Evolutionary conservation across 1,284 basidiomycete species (phyloP).

Genomic region (Trametes pubescens): DNA sequence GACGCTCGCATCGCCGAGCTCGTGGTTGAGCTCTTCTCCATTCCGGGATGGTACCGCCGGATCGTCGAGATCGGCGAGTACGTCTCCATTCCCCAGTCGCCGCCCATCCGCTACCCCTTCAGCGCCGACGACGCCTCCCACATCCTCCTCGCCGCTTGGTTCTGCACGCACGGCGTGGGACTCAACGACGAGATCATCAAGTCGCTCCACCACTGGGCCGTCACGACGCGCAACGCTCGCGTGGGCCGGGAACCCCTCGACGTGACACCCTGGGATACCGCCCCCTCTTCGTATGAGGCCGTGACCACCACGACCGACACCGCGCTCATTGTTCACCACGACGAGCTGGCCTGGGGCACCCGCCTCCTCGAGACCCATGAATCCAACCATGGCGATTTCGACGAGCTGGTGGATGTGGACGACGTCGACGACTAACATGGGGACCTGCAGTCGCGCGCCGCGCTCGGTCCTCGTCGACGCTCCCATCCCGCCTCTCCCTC

Average conservation of each 20-base stretch:
- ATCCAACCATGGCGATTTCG: neutral
- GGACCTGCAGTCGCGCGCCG: neutral
- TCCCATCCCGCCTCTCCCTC: no score
- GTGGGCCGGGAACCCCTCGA: neutral
- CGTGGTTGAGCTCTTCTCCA: neutral
- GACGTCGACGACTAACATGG: constrained; percentile 1
- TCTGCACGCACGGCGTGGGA: neutral
- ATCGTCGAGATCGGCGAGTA: neutral
- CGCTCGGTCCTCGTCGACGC: neutral
- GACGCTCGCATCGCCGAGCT: neutral
- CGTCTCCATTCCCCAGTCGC: neutral
- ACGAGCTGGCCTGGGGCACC: neutral
- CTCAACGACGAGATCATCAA: neutral
- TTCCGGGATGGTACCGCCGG: neutral
- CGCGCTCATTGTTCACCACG: neutral
- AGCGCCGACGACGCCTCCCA: neutral
- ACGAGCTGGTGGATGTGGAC: neutral
- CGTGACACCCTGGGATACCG: neutral
- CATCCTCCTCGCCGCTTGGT: neutral
- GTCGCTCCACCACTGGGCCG: neutral
- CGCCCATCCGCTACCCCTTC: neutral
- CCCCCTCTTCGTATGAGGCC: neutral
- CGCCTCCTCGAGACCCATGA: neutral
- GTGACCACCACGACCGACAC: neutral
- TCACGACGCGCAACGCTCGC: neutral